These are phyloP conservation scores for Apiospora kogelbergensis DNA, from an alignment of 2,329 filamentous ascomycete genomes.

Conservation along the genomic window DNA sequence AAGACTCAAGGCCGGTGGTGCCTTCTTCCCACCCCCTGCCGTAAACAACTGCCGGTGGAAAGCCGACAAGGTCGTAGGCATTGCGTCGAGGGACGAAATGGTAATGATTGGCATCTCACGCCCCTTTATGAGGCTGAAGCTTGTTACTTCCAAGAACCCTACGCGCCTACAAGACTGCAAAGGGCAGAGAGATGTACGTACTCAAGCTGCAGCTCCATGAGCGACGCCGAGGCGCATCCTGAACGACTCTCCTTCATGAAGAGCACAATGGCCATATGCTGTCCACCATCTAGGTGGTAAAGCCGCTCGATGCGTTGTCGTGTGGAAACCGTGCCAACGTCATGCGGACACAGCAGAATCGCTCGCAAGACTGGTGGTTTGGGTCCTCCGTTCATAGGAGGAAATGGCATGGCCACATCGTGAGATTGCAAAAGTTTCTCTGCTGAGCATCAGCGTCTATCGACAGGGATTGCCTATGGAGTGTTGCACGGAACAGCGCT, in stretches of 20 bases:
- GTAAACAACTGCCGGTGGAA: conserved; percentile 35
- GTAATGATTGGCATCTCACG: conserved; percentile 43
- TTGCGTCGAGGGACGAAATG: conserved; percentile 33
- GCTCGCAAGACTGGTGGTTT: conserved; percentile 32
- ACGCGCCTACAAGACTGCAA: background rate
- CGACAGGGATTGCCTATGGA: background rate
- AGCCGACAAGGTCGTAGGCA: conserved; percentile 38
- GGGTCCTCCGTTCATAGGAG: conserved; percentile 11
- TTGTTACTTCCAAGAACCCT: conserved; percentile 13
- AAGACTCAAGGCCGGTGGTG: conserved; percentile 23
- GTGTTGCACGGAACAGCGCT: background rate
- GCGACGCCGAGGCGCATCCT: conserved; percentile 29
- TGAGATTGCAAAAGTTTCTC: conserved; percentile 27
- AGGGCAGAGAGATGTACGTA: conserved; percentile 25
- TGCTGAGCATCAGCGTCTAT: background rate
- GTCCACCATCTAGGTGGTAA: conserved; percentile 38
- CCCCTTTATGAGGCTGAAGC: conserved; percentile 32
- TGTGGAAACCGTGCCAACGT: conserved; percentile 32
- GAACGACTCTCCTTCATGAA: conserved; percentile 36
- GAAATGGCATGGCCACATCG: conserved; percentile 44
- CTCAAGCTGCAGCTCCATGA: conserved; percentile 46
- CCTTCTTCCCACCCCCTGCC: conserved; percentile 13
- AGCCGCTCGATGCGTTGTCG: conserved; percentile 40
- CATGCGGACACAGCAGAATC: conserved; percentile 40
- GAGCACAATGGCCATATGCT: conserved; percentile 43